Evolutionary conservation across 306 rosid genomes (phyloP), one percentile per base, ranked within the genome.

Genomic region (Malus orientalis): DNA sequence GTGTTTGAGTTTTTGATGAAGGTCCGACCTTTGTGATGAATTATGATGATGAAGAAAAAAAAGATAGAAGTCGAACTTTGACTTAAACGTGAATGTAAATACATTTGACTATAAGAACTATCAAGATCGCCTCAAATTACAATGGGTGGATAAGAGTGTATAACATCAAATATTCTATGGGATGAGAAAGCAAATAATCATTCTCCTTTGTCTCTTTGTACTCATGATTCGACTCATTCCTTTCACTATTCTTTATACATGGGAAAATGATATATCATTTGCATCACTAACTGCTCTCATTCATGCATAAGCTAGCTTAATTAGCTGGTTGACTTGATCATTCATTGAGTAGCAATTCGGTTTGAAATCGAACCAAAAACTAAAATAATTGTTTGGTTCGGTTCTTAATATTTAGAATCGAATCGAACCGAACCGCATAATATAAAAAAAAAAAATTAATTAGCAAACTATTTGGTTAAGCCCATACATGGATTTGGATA

Each of bases 151-250:
- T 13, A 45, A 45, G 51, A 45, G 51, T 12, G 9, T 14, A 25
- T 29, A 8, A 29, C 19, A 13, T 15, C 67, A 62, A 27, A 16
- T 27, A 27, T 4, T 14, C 29, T 29, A 62, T 29, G 67, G 40
- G 67, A 62, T 16, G 38, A 51, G 55, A 51, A 40, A 11, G 10
- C 22, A 36, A 66, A 65, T 70, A 66, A 86, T 82, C 63, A 88
- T 88, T 84, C 73, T 81, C 59, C 81, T 80, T 82, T 77, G 79
- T 78, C 86, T 54, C 67, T 80, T 80, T 86, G 78, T 76, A 65
- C 84, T 81, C 62, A 88, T 88, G 44, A 81, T 36, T 51, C 76
- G 76, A 76, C 65, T 73, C 55, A 61, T 59, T 76, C 71, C 82
- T 73, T 53, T 61, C 78, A 73, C 78, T 61, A 19, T 76, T 71